Evolutionary conservation across 2,329 filamentous ascomycete genomes (phyloP).

Genomic region (Beauveria sp.): DNA sequence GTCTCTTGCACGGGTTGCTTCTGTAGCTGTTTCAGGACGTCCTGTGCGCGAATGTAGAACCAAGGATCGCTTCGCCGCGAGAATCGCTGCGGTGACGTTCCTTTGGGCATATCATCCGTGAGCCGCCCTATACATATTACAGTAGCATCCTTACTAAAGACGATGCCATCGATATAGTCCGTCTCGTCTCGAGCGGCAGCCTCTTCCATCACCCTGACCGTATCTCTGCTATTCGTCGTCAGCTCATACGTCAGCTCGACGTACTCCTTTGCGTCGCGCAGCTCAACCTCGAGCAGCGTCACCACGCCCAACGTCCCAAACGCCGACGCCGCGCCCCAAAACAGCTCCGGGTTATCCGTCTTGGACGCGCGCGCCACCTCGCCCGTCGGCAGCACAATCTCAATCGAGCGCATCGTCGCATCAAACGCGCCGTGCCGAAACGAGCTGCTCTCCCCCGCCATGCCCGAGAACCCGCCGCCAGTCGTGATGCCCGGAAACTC

Average conservation of each 20-base stretch:
- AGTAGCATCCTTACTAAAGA: constrained; percentile 47
- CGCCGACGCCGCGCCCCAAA: constrained; percentile 56
- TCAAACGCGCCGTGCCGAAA: constrained; percentile 63
- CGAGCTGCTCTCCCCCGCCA: constrained; percentile 60
- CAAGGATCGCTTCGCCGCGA: constrained; percentile 56
- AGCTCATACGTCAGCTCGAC: constrained; percentile 53
- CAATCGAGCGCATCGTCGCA: constrained; percentile 50
- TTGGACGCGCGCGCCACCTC: constrained; percentile 47
- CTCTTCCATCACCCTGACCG: constrained; percentile 36
- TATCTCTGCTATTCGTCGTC: constrained; percentile 29
- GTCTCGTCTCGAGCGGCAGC: constrained; percentile 31
- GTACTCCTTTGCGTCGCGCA: constrained; percentile 46
- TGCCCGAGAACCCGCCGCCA: constrained; percentile 60
- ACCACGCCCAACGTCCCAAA: constrained; percentile 62
- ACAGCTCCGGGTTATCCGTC: constrained; percentile 49
- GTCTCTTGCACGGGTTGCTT: constrained; percentile 6
- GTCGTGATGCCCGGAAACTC: constrained; percentile 67
- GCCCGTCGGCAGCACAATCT: constrained; percentile 58
- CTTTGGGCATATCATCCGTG: constrained; percentile 36
- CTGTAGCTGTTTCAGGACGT: constrained; percentile 25
- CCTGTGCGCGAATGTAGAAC: constrained; percentile 63
- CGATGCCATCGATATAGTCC: constrained; percentile 64
- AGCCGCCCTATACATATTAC: constrained; percentile 56
- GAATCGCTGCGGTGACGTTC: constrained; percentile 36
- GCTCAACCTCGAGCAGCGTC: constrained; percentile 53